Conservation (phyloP, 495 filamentous ascomycete genomes). For the Lophium mytilinum region DNA sequence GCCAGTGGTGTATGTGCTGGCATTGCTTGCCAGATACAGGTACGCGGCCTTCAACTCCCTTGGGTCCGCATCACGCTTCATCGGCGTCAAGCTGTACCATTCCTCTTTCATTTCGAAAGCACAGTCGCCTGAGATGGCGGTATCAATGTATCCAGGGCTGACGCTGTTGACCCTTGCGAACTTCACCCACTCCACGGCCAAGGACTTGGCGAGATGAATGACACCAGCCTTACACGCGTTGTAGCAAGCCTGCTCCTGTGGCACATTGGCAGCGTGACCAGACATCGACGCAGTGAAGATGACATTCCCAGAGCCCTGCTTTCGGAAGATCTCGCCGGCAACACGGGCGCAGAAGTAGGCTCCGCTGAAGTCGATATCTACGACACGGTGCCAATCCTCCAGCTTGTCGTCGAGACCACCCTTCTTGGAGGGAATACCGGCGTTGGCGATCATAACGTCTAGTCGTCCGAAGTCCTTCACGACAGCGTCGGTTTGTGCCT, state of each 20-base stretch:
- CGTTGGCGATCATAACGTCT: constrained; percentile 57
- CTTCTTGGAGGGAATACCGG: constrained; percentile 50
- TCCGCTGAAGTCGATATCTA: constrained; percentile 69
- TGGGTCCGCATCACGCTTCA: constrained; percentile 71
- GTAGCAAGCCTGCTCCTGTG: constrained; percentile 80
- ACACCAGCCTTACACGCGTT: constrained; percentile 83
- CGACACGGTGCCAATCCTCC: constrained; percentile 54
- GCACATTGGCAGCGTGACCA: constrained; percentile 81
- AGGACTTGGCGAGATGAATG: constrained; percentile 67
- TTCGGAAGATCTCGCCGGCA: constrained; percentile 58
- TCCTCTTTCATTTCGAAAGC: constrained; percentile 60
- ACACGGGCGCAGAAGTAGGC: constrained; percentile 70
- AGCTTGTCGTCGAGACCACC: constrained; percentile 54
- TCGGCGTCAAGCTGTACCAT: constrained; percentile 74
- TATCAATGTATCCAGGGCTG: constrained; percentile 81
- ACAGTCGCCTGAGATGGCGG: constrained; percentile 71
- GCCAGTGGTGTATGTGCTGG: constrained; percentile 75
- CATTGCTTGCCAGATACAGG: constrained; percentile 77
- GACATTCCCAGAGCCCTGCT: constrained; percentile 61
- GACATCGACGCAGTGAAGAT: constrained; percentile 72
- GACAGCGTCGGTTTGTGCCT: constrained; percentile 40
- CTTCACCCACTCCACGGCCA: constrained; percentile 80
- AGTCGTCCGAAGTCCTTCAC: constrained; percentile 54
- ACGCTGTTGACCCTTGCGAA: constrained; percentile 78
- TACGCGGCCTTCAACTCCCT: constrained; percentile 83